These are phyloP conservation scores for Colletotrichum sp. DNA, from an alignment of 2,329 filamentous ascomycete genomes.

Conservation along the genomic window DNA sequence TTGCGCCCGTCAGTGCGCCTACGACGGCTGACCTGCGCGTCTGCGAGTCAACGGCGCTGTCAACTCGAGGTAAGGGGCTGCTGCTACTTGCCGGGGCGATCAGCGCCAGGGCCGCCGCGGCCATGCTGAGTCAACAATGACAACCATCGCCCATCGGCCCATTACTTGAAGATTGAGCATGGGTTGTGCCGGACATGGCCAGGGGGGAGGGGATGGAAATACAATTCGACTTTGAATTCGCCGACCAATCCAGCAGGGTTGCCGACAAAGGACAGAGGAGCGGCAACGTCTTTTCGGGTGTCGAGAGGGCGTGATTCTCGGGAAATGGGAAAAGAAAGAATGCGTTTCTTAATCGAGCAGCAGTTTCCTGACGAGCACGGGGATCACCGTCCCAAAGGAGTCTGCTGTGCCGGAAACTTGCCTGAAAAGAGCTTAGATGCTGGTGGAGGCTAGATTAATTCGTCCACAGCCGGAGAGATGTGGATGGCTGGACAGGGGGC, in stretches of 20 bases:
- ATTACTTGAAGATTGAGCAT: constrained; percentile 1
- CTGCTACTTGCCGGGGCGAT: constrained; percentile 14
- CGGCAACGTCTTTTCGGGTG: not conserved
- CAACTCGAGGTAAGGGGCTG: not conserved
- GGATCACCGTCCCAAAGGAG: constrained; percentile 41
- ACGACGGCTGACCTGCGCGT: constrained; percentile 5
- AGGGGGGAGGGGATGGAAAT: not conserved
- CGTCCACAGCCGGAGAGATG: constrained; percentile 9
- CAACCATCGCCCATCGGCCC: not conserved
- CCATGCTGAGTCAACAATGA: constrained; percentile 20
- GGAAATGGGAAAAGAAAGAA: constrained; percentile 21
- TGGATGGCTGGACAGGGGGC: constrained; percentile 9
- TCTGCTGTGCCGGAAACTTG: constrained; percentile 38
- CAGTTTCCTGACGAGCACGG: constrained; percentile 33
- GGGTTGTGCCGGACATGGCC: not conserved
- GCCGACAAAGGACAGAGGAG: not conserved
- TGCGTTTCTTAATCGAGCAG: constrained; percentile 40
- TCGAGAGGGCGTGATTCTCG: constrained; percentile 1
- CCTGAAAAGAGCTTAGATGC: constrained; percentile 39
- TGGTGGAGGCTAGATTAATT: constrained; percentile 8
- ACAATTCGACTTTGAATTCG: not conserved
- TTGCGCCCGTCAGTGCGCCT: constrained; percentile 16
- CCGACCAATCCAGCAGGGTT: not conserved
- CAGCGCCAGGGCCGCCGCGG: constrained; percentile 7
- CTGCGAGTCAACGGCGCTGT: constrained; percentile 21